A percentile compares a stretch with the other conserved stretches of the same genome.
Evolutionary conservation across 768 basidiomycete species (phyloP).

Genomic region (Calvatia gigantea): DNA sequence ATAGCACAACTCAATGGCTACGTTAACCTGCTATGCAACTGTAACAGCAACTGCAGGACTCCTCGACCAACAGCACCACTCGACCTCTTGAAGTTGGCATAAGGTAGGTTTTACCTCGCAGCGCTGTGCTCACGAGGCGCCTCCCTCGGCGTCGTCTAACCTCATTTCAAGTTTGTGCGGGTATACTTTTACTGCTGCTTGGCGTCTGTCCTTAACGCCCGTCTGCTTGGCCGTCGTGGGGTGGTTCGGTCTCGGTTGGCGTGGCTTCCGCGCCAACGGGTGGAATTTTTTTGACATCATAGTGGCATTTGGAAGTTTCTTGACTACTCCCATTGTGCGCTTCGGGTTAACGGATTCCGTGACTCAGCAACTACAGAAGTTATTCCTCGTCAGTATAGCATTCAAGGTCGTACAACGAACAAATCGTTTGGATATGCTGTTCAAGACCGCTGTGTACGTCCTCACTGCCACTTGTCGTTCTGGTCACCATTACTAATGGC

Average conservation of each 20-base stretch:
- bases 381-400: conserved; percentile 90
- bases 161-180: no score
- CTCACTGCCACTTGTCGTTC: neutral
- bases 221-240: conserved; percentile 73
- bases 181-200: no score
- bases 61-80: no score
- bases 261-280: conserved; percentile 81
- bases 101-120: no score
- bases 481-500: conserved; percentile 5
- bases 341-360: conserved; percentile 47
- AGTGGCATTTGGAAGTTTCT: conserved; percentile 76
- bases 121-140: no score
- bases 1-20: no score
- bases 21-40: no score
- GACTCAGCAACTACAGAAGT: conserved; percentile 74
- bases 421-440: conserved; percentile 86
- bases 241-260: conserved; percentile 78
- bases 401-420: conserved; percentile 92
- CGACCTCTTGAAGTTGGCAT: no score
- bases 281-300: conserved; percentile 93
- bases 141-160: no score
- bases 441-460: conserved; percentile 92
- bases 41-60: no score
- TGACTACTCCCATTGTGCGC: conserved; percentile 74
- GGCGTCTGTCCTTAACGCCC: no score